phyloP scores from a whole-genome alignment of 345 rosid species.

The Trapa bicornis region DNA sequence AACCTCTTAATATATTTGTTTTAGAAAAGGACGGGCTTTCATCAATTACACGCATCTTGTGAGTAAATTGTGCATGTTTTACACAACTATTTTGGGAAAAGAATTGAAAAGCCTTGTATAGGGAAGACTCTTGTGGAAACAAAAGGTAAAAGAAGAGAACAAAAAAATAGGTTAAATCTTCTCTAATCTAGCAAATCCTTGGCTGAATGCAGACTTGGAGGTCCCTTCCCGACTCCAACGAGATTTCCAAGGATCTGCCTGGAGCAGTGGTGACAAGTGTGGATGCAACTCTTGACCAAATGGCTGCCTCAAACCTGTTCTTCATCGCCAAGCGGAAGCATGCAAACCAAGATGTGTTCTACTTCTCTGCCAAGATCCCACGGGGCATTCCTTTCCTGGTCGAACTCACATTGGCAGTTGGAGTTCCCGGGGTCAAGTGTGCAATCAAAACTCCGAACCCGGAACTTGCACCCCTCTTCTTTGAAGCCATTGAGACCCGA shows the following conservation, averaged over 20 bases:
- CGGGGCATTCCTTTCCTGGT: conserved; percentile 67
- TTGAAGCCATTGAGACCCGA: conserved; percentile 76
- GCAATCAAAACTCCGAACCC: conserved; percentile 90
- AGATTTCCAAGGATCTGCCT: conserved; percentile 73
- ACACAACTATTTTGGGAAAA: too few relatives aligned
- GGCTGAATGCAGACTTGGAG: conserved; percentile 71
- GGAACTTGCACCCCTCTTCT: conserved; percentile 77
- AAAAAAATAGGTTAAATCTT: neutral
- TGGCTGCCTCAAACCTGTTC: conserved; percentile 71
- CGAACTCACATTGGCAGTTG: conserved; percentile 75
- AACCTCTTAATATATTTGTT: too few relatives aligned
- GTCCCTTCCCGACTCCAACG: conserved; percentile 84
- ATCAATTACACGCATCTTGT: too few relatives aligned
- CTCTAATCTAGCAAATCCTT: neutral
- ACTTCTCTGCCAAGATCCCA: conserved; percentile 79
- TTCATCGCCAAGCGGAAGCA: conserved; percentile 93
- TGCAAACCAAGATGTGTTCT: conserved; percentile 88
- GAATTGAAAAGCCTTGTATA: too few relatives aligned
- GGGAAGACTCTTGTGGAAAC: too few relatives aligned
- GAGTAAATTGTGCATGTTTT: too few relatives aligned
- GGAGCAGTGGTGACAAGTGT: conserved; percentile 42
- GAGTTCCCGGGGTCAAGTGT: conserved; percentile 72
- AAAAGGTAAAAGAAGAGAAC: too few relatives aligned
- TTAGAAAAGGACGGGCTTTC: too few relatives aligned
- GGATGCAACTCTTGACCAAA: conserved; percentile 53